Evolutionary conservation across 805 yeast genomes (phyloP).

Genomic region (Torulaspora quercuum): DNA sequence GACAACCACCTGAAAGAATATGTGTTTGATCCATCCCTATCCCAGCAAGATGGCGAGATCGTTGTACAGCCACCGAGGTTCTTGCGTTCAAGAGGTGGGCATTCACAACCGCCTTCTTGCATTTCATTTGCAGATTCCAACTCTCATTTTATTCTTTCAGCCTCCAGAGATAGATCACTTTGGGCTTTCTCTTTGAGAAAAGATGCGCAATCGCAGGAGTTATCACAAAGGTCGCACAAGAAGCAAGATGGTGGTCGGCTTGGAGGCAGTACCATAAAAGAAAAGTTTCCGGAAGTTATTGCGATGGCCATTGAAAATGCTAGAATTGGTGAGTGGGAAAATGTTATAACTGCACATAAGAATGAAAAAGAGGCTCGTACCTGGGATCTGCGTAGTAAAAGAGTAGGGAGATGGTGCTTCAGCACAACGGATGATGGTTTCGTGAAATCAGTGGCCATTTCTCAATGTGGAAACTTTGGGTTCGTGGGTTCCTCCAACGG

Average conservation of each 20-base stretch:
- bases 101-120: conserved; percentile 79
- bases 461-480: conserved; percentile 94
- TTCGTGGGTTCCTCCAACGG: conserved; percentile 87
- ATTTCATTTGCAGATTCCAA: conserved; percentile 74
- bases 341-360: conserved; percentile 82
- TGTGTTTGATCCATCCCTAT: conserved; percentile 88
- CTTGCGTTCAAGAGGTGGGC: conserved; percentile 96
- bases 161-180: conserved; percentile 78
- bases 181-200: conserved; percentile 93
- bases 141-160: conserved; percentile 81
- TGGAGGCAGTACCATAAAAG: conserved; percentile 59
- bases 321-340: conserved; percentile 90
- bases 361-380: conserved; percentile 82
- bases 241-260: conserved; percentile 45
- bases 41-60: conserved; percentile 46
- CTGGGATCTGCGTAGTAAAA: conserved; percentile 78
- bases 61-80: conserved; percentile 87
- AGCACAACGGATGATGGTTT: conserved; percentile 73
- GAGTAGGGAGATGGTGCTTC: conserved; percentile 72
- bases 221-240: conserved; percentile 69
- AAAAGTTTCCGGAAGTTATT: conserved; percentile 73
- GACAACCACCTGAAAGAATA: conserved; percentile 86
- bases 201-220: conserved; percentile 92
- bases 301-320: conserved; percentile 68
- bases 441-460: conserved; percentile 71